Base-by-base conservation (phyloP, 2,329 filamentous ascomycete species). In the Thermothelomyces thermophilus region DNA sequence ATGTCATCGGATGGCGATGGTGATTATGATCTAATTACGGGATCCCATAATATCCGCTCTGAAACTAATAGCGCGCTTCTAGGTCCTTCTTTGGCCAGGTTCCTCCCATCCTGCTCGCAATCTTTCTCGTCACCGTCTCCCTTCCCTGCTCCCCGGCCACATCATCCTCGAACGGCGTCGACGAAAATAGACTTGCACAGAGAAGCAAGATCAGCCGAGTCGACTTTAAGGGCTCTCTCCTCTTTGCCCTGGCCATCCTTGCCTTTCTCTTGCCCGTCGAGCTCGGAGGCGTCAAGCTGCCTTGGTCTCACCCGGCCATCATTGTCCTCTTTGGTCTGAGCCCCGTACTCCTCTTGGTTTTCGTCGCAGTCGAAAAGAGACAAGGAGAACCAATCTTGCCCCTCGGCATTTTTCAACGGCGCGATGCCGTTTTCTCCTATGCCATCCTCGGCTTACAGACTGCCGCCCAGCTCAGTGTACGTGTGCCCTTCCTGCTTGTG, bases 1-100 rank as follows among this genome's bases (percentile, higher is more conserved):
- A 85, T 55, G 73, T 74, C 0, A 71, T 85, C 11, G 82, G 82
- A 14, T 86, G 82, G 83, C 68, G 83, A 63, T 83, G 80, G 80
- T 50, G 7, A 40, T 41, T 39, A 9, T n/a, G 13, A 9, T 16
- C 24, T 9, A 26, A 26, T 26, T 9, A 26, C 9, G 24, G n/a
- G 24, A 26, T 26, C 24, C 24, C 5, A 26, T 26, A n/a, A 26
- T 26, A 9, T 5, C 24, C 9, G 24, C 9, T 26, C 7, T 5
- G 14, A 28, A 9, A 16, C 39, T 41, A 17, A 41, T 17, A 13
- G 16, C 3, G 10, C 19, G 13, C 7, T 14, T 13, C 3, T n/a
- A 50, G 48, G 48, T 78, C 77, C 0, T 84, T 84, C 57, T 59
- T 77, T 0, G 72, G 73, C 5, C 80, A 84, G 63, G 69, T 73